These are phyloP conservation scores for Pyrenochaeta sp. DNA, from an alignment of 2,329 filamentous ascomycete species.

Conservation along the genomic window DNA sequence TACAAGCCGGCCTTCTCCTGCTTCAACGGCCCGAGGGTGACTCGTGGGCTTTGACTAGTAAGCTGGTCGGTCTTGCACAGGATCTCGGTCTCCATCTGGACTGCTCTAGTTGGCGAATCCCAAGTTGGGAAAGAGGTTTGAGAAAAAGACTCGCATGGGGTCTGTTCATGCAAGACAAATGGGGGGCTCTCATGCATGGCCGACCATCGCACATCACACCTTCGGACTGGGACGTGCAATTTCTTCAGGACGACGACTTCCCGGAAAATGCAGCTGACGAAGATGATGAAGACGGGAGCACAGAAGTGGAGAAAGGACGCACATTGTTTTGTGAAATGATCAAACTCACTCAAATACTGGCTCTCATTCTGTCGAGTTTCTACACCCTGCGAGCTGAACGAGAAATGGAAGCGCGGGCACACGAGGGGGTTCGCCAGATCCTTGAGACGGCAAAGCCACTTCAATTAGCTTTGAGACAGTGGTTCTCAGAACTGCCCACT, in stretches of 20 bases:
- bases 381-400: slow-evolving; percentile 59
- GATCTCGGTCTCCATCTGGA: slow-evolving; percentile 59
- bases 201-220: slow-evolving; percentile 63
- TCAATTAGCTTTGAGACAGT: slow-evolving; percentile 60
- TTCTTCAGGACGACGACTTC: slow-evolving; percentile 56
- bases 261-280: slow-evolving; percentile 41
- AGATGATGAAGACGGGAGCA: slow-evolving; percentile 43
- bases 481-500: slow-evolving; percentile 59
- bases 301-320: slow-evolving; percentile 43
- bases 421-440: slow-evolving; percentile 58
- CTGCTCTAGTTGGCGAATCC: slow-evolving; percentile 68
- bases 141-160: slow-evolving; percentile 70
- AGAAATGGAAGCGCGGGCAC: slow-evolving; percentile 51
- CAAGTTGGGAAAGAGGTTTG: slow-evolving; percentile 68
- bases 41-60: slow-evolving; percentile 42
- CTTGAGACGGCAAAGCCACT: slow-evolving; percentile 62
- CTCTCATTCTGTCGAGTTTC: slow-evolving; percentile 60
- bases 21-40: slow-evolving; percentile 46
- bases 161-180: slow-evolving; percentile 71
- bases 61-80: slow-evolving; percentile 49
- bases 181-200: slow-evolving; percentile 65
- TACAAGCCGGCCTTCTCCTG: slow-evolving; percentile 50
- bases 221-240: slow-evolving; percentile 63
- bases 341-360: slow-evolving; percentile 59
- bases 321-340: slow-evolving; percentile 61